These are phyloP conservation scores for Dovyalis caffra DNA, from an alignment of 345 rosid genomes.

Conservation along the genomic window DNA sequence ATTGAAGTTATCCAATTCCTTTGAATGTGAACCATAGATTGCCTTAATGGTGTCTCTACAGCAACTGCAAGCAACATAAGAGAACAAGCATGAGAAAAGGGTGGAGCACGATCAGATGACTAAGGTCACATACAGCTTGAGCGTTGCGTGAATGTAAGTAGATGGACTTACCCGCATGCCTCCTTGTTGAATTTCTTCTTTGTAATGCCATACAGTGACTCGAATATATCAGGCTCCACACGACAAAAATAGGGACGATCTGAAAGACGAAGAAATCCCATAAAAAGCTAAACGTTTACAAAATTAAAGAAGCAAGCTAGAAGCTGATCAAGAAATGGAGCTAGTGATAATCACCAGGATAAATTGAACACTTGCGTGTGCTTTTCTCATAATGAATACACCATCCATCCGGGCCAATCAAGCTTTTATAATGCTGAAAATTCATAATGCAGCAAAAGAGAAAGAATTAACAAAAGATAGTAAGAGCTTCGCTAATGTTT, in stretches of 20 bases:
- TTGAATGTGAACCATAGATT: conserved; percentile 56
- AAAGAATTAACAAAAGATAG: no score
- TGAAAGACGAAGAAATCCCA: conserved; percentile 10
- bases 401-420: conserved; percentile 81
- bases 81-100: background rate
- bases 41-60: conserved; percentile 74
- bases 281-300: background rate
- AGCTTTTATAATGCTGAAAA: conserved; percentile 58
- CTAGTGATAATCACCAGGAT: conserved; percentile 35
- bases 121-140: no score
- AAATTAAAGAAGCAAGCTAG: background rate
- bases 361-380: conserved; percentile 87
- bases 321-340: background rate
- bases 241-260: conserved; percentile 91
- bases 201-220: conserved; percentile 50
- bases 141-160: background rate
- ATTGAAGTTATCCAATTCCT: conserved; percentile 61
- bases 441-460: background rate
- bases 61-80: conserved; percentile 36
- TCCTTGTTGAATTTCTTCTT: conserved; percentile 69
- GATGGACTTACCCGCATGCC: conserved; percentile 51
- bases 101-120: background rate
- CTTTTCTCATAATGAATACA: conserved; percentile 66
- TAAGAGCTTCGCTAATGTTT: no score
- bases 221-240: conserved; percentile 59